These are phyloP conservation scores for Exophiala viscosa DNA, from an alignment of 2,329 filamentous ascomycete species.

Conservation along the genomic window DNA sequence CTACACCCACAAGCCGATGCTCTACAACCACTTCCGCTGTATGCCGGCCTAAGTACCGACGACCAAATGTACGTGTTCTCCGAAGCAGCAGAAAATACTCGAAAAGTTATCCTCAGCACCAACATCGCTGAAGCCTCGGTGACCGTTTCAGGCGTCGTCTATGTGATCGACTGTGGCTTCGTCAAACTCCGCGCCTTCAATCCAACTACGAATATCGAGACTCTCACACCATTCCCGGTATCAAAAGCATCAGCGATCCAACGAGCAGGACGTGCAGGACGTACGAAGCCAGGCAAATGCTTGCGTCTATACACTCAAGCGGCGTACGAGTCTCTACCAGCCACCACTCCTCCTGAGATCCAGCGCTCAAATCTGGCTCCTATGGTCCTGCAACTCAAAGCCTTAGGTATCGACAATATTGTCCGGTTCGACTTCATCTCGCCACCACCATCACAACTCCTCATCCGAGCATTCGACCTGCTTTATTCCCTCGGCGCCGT, in stretches of 20 bases:
- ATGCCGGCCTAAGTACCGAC: slow-evolving; percentile 82
- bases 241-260: slow-evolving; percentile 93
- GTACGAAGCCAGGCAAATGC: slow-evolving; percentile 88
- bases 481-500: slow-evolving; percentile 82
- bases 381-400: slow-evolving; percentile 85
- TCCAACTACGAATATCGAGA: slow-evolving; percentile 79
- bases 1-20: slow-evolving; percentile 58
- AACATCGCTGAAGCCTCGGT: slow-evolving; percentile 97
- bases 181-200: slow-evolving; percentile 87
- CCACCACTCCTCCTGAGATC: slow-evolving; percentile 80
- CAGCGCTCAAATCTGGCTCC: slow-evolving; percentile 88
- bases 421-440: slow-evolving; percentile 86
- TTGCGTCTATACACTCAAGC: slow-evolving; percentile 86
- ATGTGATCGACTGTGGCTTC: slow-evolving; percentile 85
- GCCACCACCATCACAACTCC: slow-evolving; percentile 75
- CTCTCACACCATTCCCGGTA: slow-evolving; percentile 72
- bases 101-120: slow-evolving; percentile 89
- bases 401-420: slow-evolving; percentile 91
- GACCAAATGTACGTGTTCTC: slow-evolving; percentile 96
- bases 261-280: slow-evolving; percentile 81
- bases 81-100: slow-evolving; percentile 70
- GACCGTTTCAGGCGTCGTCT: slow-evolving; percentile 87
- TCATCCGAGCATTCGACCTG: slow-evolving; percentile 81
- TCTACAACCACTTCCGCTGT: slow-evolving; percentile 73
- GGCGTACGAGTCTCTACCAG: slow-evolving; percentile 61